Base-by-base conservation (phyloP, 345 rosid genomes). In the Camelina neglecta region DNA sequence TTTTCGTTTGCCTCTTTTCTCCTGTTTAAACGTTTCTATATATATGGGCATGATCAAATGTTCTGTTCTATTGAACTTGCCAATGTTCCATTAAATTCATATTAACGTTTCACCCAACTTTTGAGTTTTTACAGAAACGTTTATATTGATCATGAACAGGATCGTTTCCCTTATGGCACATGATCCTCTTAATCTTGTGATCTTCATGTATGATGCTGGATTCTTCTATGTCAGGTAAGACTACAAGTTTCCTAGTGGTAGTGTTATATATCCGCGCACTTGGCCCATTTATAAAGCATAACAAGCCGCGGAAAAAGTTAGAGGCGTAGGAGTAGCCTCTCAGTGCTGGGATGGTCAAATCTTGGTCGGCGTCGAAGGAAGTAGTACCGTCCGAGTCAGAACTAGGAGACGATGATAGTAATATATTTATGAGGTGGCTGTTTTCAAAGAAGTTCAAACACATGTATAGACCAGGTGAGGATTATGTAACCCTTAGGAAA, bases 131-230 rank as follows among this genome's bases (percentile, higher is more conserved):
- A 18, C 18, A 18, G 18, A 18, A 18, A 18, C 18, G 0, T 56
- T 65, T 74, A 47, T 74, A 74, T 4, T 56, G 65, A 57, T 74
- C 65, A 11, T 35, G 10, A 74, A 74, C 16, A 0, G 41, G 36
- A 4, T 56, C 77, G 15, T 74, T 50, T 65, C 56, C 59, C 0
- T 57, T 44, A 33, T 8, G 6, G 41, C 10, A 65, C 50, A 21
- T n/a, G 59, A 35, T 55, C 13, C 9, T 21, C 26, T 24, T 24
- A 24, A 24, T 24, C 26, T 24, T 24, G 26, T 1, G 11, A 20
- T 53, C 26, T 24, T 7, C 11, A 53, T 0, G 35, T 11, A 53
- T n/a, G 56, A 44, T 64, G 44, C 20, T 51, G 39, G 76, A 72
- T 38, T 44, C 65, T 12, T 72, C 20, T 50, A 61, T 60, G 49